Conservation (phyloP, 2,329 filamentous ascomycete genomes). For the Aspergillus aculeatus region DNA sequence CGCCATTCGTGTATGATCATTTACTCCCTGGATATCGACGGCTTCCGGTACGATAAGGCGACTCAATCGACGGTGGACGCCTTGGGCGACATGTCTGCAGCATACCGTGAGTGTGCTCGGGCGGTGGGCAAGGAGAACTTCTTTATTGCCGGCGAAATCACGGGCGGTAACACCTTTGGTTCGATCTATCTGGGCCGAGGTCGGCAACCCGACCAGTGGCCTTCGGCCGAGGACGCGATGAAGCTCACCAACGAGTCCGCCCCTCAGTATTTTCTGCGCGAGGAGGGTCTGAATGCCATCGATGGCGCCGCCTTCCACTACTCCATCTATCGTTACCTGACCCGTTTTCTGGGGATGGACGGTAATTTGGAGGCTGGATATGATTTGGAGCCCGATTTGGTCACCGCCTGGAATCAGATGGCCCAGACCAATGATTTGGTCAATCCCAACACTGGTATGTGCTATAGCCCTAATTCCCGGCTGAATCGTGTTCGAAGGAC, state of each 20-base stretch:
- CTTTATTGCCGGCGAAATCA: slow-evolving; percentile 63
- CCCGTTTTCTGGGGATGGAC: slow-evolving; percentile 59
- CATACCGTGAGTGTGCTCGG: slow-evolving; percentile 56
- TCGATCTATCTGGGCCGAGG: slow-evolving; percentile 63
- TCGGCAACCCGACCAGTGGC: slow-evolving; percentile 53
- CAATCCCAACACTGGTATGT: slow-evolving; percentile 55
- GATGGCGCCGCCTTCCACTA: slow-evolving; percentile 64
- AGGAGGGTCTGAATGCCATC: slow-evolving; percentile 51
- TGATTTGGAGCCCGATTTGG: slow-evolving; percentile 55
- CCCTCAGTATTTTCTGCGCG: slow-evolving; percentile 52
- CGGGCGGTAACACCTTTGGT: slow-evolving; percentile 59
- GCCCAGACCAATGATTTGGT: slow-evolving; percentile 58
- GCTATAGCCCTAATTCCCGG: neutral
- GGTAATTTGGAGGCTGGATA: slow-evolving; percentile 54
- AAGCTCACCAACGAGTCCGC: slow-evolving; percentile 45
- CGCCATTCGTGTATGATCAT: slow-evolving; percentile 64
- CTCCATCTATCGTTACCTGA: slow-evolving; percentile 58
- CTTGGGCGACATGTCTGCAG: slow-evolving; percentile 56
- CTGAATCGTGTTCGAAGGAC: too few relatives aligned
- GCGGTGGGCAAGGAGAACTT: slow-evolving; percentile 60
- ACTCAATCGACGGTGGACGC: slow-evolving; percentile 62
- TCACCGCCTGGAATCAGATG: slow-evolving; percentile 55
- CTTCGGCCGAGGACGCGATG: slow-evolving; percentile 47
- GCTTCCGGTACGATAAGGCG: slow-evolving; percentile 65
- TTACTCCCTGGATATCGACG: slow-evolving; percentile 60